Conservation (phyloP, 2,329 filamentous ascomycete genomes). For the Neoarthrinium moseri region DNA sequence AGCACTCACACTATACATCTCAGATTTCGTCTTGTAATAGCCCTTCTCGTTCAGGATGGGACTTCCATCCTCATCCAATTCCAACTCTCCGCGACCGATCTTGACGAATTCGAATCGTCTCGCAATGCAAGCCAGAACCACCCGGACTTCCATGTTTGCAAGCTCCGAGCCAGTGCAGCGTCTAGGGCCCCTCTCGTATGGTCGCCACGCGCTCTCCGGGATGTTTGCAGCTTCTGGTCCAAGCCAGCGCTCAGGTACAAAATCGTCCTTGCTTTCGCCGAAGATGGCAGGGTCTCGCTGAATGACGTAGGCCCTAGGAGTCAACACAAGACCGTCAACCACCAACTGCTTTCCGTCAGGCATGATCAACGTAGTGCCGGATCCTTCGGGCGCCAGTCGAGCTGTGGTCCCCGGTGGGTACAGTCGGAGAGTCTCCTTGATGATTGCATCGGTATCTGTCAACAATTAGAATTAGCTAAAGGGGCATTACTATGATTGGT, state of each 20-base stretch:
- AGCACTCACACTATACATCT: constrained; percentile 7
- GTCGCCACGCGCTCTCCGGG: constrained; percentile 39
- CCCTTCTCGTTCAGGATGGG: constrained; percentile 8
- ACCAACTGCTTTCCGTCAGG: constrained; percentile 11
- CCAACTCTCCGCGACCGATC: constrained; percentile 2
- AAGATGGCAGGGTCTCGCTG: constrained; percentile 19
- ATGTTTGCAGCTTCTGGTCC: constrained; percentile 5
- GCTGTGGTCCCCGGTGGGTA: constrained; percentile 15
- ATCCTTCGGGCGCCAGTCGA: constrained; percentile 10
- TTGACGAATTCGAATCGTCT: constrained; percentile 10
- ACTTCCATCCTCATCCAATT: constrained; percentile 1
- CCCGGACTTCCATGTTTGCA: constrained; percentile 8
- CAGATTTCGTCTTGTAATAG: constrained; percentile 8
- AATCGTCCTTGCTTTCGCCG: constrained; percentile 20
- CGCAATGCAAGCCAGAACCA: constrained; percentile 9
- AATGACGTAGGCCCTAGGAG: constrained; percentile 14
- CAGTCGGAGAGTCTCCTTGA: constrained; percentile 16
- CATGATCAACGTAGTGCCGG: constrained; percentile 14
- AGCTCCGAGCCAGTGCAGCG: constrained; percentile 9
- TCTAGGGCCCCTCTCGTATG: constrained; percentile 17
- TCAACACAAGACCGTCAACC: constrained; percentile 17
- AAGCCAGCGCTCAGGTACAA: constrained; percentile 25
- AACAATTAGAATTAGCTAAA: not conserved
- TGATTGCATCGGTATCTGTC: constrained; percentile 11
- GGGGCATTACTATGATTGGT: no score